phyloP scores from a whole-genome alignment of 148 eudicot species.

The Fagopyrum tataricum region DNA sequence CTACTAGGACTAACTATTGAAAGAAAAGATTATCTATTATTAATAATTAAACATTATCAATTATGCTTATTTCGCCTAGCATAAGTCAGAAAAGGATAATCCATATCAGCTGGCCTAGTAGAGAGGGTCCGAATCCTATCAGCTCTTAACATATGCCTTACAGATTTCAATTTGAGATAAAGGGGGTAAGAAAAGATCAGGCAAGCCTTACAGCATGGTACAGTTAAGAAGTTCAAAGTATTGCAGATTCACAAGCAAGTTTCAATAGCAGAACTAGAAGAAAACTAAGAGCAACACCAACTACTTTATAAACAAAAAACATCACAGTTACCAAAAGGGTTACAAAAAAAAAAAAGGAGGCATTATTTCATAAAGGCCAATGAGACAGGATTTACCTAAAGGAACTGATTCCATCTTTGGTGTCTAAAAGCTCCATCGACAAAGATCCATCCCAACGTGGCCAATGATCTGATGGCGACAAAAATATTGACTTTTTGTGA shows the following conservation, averaged over 20 bases:
- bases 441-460: constrained; percentile 96
- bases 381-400: constrained; percentile 42
- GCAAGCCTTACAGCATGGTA: not conserved
- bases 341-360: not conserved
- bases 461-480: constrained; percentile 89
- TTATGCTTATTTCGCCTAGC: too few species aligned
- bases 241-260: not conserved
- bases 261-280: not conserved
- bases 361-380: not conserved
- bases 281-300: not conserved
- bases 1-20: too few species aligned
- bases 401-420: constrained; percentile 52
- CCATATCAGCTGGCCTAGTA: too few species aligned
- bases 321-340: not conserved
- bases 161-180: not conserved
- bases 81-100: too few species aligned
- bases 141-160: not conserved
- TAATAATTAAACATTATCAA: too few species aligned
- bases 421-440: constrained; percentile 87
- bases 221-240: not conserved
- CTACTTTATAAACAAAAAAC: not conserved
- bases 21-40: too few species aligned
- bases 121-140: too few species aligned
- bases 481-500: constrained; percentile 62
- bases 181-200: not conserved